Evolutionary conservation across 495 filamentous ascomycete species (phyloP).

Genomic region (Aspergillus cristatus): DNA sequence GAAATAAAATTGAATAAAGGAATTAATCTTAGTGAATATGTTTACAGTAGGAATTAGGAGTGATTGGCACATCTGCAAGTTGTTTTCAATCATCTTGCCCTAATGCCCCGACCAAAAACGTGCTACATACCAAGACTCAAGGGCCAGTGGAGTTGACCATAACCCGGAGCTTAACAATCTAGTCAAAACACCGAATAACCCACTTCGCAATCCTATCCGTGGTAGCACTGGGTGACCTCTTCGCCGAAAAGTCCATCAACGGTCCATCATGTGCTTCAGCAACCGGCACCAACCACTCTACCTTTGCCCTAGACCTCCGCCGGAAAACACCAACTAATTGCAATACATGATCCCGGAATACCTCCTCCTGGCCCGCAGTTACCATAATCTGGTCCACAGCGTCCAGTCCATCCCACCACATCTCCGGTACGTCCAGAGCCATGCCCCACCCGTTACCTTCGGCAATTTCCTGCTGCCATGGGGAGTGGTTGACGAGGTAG

Average conservation of each 20-base stretch:
- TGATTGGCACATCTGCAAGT: no score
- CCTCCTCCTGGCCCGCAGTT: slow-evolving; percentile 13
- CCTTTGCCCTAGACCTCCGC: slow-evolving; percentile 1
- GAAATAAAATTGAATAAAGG: background rate
- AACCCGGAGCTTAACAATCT: no score
- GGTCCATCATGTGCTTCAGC: slow-evolving; percentile 19
- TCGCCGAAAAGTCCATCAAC: slow-evolving; percentile 15
- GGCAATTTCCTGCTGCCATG: slow-evolving; percentile 14
- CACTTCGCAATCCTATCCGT: background rate
- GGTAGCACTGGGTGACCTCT: slow-evolving; percentile 1
- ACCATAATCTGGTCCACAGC: slow-evolving; percentile 13
- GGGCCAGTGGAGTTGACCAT: no score
- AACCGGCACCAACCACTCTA: slow-evolving; percentile 7
- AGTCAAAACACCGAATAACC: background rate
- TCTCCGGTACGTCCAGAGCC: slow-evolving; percentile 15
- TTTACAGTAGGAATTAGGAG: no score
- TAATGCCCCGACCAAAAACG: no score
- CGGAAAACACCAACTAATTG: slow-evolving; percentile 8
- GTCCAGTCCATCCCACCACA: slow-evolving; percentile 11
- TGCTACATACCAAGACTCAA: no score
- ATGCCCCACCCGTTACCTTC: slow-evolving; percentile 14
- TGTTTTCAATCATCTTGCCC: no score
- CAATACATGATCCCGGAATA: slow-evolving; percentile 15
- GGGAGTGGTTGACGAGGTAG: slow-evolving; percentile 8
- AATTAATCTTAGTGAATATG: no score